Base-by-base conservation (phyloP, 2,329 filamentous ascomycete genomes). In the Pseudogymnoascus destructans region DNA sequence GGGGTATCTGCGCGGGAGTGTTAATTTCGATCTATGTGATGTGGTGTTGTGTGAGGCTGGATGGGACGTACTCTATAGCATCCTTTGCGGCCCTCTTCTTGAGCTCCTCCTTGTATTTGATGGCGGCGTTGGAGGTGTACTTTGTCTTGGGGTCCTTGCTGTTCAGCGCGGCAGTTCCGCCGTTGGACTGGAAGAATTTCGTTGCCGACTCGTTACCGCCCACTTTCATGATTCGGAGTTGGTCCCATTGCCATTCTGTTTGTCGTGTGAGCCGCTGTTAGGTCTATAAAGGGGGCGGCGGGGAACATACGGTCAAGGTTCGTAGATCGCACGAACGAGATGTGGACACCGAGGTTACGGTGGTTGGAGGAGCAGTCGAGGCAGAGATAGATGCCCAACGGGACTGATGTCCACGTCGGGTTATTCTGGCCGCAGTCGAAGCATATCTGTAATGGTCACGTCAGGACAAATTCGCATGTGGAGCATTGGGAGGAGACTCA, bases 351-450 rank as follows among this genome's bases (percentile, higher is more conserved):
- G 68, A 98, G 84, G 73, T 97, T 97, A 67, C 93, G 86, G 74
- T 98, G 93, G 73, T 96, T 90, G 59, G 92, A 87, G 40, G 92
- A 96, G 76, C 93, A 98, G 75, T 98, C 93, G 68, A 98, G 85
- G 70, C 93, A 98, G 19, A 98, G 83, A 72, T 97, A 98, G 72
- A 98, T 97, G 69, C 89, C 93, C 64, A 98, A 90, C 9, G 92
- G 91, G 30, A 96, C 91, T 5, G 92, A 97, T 6, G 91, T 95
- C 93, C 93, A 98, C 60, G 93, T 97, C 62, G 93, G 93, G 70
- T 96, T 96, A 75, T 97, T 97, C 68, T 90, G 87, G 71, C 88
- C 85, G 74, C 93, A 98, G 76, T 98, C 93, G 75, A 98, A 98
- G 80, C 93, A 98, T 77, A 95, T 82, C 91, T 95, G 67, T 38